Evolutionary conservation across 148 eudicot genomes (phyloP), one percentile per base, ranked within the genome.

Genomic region (Camellia lanceoleosa): DNA sequence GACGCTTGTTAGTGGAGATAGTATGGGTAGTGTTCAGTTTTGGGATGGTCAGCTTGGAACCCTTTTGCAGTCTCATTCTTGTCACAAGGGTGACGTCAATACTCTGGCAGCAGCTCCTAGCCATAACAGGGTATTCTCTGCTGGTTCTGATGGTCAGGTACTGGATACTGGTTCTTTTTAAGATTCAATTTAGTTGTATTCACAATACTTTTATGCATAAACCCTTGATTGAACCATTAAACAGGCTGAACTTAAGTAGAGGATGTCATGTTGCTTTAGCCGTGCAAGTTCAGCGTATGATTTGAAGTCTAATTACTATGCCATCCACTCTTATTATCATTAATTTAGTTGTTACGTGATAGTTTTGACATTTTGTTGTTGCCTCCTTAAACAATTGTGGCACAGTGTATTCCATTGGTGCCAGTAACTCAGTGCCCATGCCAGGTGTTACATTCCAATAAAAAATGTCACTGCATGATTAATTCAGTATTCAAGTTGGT

Each of bases 91-190:
- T 23, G 97, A 96, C 81, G 97, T 92, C 44, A 92, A 87, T 86
- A 93, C 95, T 68, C 75, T 96, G 83, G 95, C 95, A 51, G 97
- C 93, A 81, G 82, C 80, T 49, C 97, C 99, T 79, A 88, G 92
- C 66, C 95, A 96, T 83, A 91, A 84, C 76, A 89, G 83, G 86
- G 98, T 96, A 44, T 96, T 89, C 78, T 93, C 99, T 84, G 97
- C 91, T 7, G 99, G 98, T 61, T 90, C 98, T 72, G 99, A 93
- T 90, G 99, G 99, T 75, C 93, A 91, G 97, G 98, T 95, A 88
- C 72, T 83, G 78, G 70, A 70, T 75, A 14, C 15, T 73, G 38
- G 30, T 11, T 58, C 14, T 15, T 41, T 74, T 59, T 58, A 6
- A 41, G 67, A 58, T 51, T 19, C 15, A 58, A 60, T n/a, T 74